phyloP scores from a whole-genome alignment of 1,284 basidiomycete species.

The Cutaneotrichosporon cavernicola region DNA sequence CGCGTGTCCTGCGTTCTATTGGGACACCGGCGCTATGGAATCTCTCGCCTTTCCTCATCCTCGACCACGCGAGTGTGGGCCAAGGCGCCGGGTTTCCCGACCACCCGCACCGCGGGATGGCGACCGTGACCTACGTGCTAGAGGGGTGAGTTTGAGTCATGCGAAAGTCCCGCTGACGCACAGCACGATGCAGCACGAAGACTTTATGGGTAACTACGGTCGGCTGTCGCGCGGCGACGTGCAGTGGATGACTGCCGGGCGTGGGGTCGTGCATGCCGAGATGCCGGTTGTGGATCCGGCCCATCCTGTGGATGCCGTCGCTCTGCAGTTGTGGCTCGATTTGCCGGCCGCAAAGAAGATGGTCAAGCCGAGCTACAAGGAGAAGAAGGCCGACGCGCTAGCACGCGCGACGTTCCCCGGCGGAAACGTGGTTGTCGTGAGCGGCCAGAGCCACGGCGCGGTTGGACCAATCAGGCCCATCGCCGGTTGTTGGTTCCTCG shows the following conservation, averaged over 20 bases:
- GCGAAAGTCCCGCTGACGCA: not conserved
- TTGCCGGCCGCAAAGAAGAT: conserved; percentile 84
- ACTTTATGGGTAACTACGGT: conserved; percentile 84
- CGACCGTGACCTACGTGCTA: conserved; percentile 74
- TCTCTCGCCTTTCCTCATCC: conserved; percentile 85
- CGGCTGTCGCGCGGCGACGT: conserved; percentile 76
- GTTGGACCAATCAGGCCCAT: conserved; percentile 84
- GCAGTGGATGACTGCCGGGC: conserved; percentile 91
- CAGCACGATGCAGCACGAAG: conserved; percentile 67
- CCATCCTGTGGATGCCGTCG: conserved; percentile 52
- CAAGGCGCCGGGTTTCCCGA: conserved; percentile 57
- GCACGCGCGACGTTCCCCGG: conserved; percentile 71
- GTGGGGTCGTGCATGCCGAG: conserved; percentile 68
- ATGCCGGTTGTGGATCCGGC: conserved; percentile 76
- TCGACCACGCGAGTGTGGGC: conserved; percentile 50
- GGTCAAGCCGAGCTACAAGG: conserved; percentile 60
- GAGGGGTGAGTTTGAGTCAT: conserved; percentile 36
- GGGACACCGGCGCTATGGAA: conserved; percentile 73
- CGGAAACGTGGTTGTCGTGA: conserved; percentile 77
- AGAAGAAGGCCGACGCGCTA: conserved; percentile 46
- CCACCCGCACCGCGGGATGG: conserved; percentile 86
- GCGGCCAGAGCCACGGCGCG: conserved; percentile 79
- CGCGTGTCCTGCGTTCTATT: conserved; percentile 83
- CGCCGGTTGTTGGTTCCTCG: conserved; percentile 92
- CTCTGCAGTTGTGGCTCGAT: conserved; percentile 92